Percentiles rank a stretch among this genome's conserved stretches.
These are phyloP conservation scores for Fallopia convolvulus DNA, from an alignment of 148 eudicot species.

Conservation along the genomic window DNA sequence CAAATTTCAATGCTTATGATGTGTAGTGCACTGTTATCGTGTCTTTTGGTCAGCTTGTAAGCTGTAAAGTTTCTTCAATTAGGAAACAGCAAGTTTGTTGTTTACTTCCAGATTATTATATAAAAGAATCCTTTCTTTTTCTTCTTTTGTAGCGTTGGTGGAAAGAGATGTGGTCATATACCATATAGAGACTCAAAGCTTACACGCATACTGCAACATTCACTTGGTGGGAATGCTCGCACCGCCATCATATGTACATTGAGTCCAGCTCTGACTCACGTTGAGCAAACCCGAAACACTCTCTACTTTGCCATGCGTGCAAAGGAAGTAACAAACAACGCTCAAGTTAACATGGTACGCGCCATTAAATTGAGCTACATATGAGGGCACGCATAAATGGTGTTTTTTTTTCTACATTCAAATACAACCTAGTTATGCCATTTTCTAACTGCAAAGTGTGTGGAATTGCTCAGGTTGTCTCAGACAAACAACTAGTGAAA, in stretches of 20 bases:
- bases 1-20: too few species aligned
- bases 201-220: slow-evolving; percentile 85
- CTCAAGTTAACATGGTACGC: slow-evolving; percentile 92
- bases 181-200: slow-evolving; percentile 94
- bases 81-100: too few species aligned
- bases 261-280: slow-evolving; percentile 83
- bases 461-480: slow-evolving; percentile 51
- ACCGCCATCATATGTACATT: slow-evolving; percentile 94
- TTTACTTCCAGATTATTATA: not conserved
- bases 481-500: slow-evolving; percentile 87
- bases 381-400: not conserved
- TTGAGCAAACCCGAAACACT: slow-evolving; percentile 81
- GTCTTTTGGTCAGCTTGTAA: not conserved
- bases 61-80: too few species aligned
- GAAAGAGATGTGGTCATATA: slow-evolving; percentile 77
- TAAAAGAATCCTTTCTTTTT: not conserved
- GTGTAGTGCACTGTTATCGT: too few species aligned
- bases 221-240: slow-evolving; percentile 97
- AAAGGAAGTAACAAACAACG: slow-evolving; percentile 91
- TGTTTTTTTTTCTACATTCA: not conserved
- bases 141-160: slow-evolving; percentile 53
- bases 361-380: not conserved
- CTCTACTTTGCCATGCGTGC: slow-evolving; percentile 86
- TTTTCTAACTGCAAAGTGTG: not conserved
- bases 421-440: not conserved